Base-by-base conservation (phyloP, 2,329 filamentous ascomycete genomes). In the Sporothrix protearum region DNA sequence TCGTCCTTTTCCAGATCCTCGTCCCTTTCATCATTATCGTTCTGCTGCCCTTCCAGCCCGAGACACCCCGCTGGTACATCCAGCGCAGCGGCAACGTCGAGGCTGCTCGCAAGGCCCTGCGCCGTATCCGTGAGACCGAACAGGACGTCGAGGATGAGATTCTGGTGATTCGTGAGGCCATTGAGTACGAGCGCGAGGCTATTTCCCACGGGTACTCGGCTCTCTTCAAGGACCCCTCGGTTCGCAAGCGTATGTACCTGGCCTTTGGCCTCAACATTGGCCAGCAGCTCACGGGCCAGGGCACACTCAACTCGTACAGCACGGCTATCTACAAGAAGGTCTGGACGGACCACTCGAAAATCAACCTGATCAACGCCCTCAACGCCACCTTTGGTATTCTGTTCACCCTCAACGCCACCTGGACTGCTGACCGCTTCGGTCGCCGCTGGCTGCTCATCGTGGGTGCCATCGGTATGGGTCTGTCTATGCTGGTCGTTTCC, bases 291-390 rank as follows among this genome's bases (percentile, higher is more conserved):
- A 91, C 89, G 5, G 90, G 90, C 25, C 90, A 92, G 79, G 91
- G 90, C 74, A 90, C 89, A 1, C 84, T 92, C 75, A 92, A 92
- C 84, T 86, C 86, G 3, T 92, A 92, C 83, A 90, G 87, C 25
- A 91, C 89, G n/a, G 86, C 87, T 75, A 90, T 92, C 77, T 92
- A 92, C 82, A 87, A 91, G 81, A 89, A 90, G 78, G 86, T 92
- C 30, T 92, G 90, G 83, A 84, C 81, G 30, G 83, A 80, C 70
- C 81, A 80, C 70, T 81, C 85, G 67, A 88, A 85, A 28, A 91
- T 92, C 78, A 88, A 89, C 74, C 83, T 92, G 42, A 92, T 92
- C 83, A 92, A 92, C 78, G 90, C 90, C 3, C 83, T 92, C 70
- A 92, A 92, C 78, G 90, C 89, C 53, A 92, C 90, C 6, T 90